Evolutionary conservation across 345 rosid genomes (phyloP), one percentile per base, ranked within the genome.

Genomic region (Salix suchowensis): DNA sequence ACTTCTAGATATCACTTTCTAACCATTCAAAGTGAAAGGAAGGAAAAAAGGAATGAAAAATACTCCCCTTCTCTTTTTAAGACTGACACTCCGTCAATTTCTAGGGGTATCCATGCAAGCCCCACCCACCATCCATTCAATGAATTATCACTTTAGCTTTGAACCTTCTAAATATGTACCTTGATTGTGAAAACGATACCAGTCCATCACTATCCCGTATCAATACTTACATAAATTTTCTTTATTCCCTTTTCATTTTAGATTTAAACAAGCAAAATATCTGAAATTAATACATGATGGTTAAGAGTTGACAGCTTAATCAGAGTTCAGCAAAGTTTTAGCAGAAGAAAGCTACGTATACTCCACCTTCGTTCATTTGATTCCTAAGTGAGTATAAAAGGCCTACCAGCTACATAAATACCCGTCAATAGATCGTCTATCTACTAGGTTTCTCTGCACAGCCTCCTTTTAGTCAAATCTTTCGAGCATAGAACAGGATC

Each of bases 391-490:
- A 50, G 36, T 11, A 44, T 40, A 70, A 62, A 24, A 68, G 75
- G 34, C 50, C n/a, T 50, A 30, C 65, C 69, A 61, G n/a, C 44
- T 37, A 16, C 61, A 68, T 13, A 50, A 65, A 54, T 46, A 72
- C n/a, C 76, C 34, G 26, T 44, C 71, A 78, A 1, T 46, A 40
- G 8, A 66, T 44, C 21, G 36, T 58, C 73, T 42, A 67, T 68
- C 37, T 68, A 32, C 77, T 24, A 58, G 40, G 52, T 79, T 60
- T 79, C 74, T 79, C 60, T 73, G 64, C 77, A 78, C 52, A 62
- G 34, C 74, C 46, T 44, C 10, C 15, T 23, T 60, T 28, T 61
- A 39, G 8, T 23, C 2, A 32, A 13, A 19, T 55, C 30, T 26
- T 70, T 42, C 48, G 15, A 23, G 12, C 34, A 64, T 4, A 58